Base-by-base conservation (phyloP, 2,329 filamentous ascomycete species). In the Aspergillus sp. region DNA sequence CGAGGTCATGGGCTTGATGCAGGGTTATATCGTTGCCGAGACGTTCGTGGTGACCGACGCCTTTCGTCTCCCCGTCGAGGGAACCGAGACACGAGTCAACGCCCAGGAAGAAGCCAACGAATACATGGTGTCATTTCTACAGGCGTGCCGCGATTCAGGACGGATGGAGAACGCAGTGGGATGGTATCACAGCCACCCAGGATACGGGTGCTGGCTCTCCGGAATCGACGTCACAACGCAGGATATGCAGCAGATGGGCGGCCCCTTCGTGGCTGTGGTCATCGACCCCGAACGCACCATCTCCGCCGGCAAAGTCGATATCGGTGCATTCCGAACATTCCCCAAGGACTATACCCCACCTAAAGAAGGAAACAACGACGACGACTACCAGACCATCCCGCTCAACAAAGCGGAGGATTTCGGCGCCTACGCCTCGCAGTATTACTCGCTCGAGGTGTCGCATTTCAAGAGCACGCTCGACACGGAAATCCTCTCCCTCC, bases 1-100 rank as follows among this genome's bases (percentile, higher is more conserved):
- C 53, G 93, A 98, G 73, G 81, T 98, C 58, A 98, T 98, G 93
- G 93, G 93, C 45, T 69, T 98, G 57, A 98, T 98, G 93, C 87
- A 95, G 63, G 93, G 93, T 49, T 95, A 95, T 67, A 85, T 95
- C 39, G 81, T 88, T 52, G 82, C 84, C 34, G 85, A 94, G 58
- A 83, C 71, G 5, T 88, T 98, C 59, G 82, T 98, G 53, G 86
- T 98, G 42, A 97, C 90, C 1, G 93, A 98, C 62, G 89, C 90
- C 27, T 93, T 97, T 69, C 82, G 90, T 13, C 74, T 98, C 33
- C 93, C 93, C 0, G 93, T 98, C 33, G 93, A 98, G 65, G 93
- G 93, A 27, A 98, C 93, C n/a, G 93, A 98, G 72, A 98, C 93
- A 2, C 79, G 93, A 48, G 93, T 98, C 56, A 98, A 98, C 65